Conservation (phyloP, 352 stramenopile genomes). For the Pythium vanterpoolii region DNA sequence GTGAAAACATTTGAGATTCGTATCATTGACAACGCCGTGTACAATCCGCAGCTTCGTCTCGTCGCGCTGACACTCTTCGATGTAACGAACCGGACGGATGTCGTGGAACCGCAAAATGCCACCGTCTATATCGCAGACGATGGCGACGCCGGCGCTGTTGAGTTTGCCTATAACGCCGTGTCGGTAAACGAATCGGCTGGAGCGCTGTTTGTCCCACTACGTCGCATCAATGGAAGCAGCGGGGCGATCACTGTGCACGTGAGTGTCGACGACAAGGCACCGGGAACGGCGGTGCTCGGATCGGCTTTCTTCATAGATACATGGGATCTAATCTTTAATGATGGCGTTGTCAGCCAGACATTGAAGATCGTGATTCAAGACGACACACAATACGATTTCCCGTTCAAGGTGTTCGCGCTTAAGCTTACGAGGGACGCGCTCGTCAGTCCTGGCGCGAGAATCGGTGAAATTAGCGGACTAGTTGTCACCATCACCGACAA, state of each 20-base stretch:
- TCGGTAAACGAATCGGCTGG: slow-evolving; percentile 28
- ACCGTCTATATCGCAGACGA: slow-evolving; percentile 48
- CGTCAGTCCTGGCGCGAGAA: slow-evolving; percentile 22
- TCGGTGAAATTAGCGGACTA: slow-evolving; percentile 30
- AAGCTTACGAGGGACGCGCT: slow-evolving; percentile 26
- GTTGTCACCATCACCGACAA: slow-evolving; percentile 44
- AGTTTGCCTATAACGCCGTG: slow-evolving; percentile 27
- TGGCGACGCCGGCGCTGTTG: slow-evolving; percentile 48
- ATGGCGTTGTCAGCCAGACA: slow-evolving; percentile 24
- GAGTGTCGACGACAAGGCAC: background rate
- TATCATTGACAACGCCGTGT: slow-evolving; percentile 43
- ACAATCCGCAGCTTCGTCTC: slow-evolving; percentile 23
- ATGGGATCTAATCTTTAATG: slow-evolving; percentile 32
- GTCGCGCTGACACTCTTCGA: slow-evolving; percentile 38
- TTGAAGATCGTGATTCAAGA: slow-evolving; percentile 37
- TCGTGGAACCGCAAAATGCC: slow-evolving; percentile 14
- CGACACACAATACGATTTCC: slow-evolving; percentile 46
- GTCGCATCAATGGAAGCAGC: slow-evolving; percentile 32
- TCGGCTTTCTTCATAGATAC: slow-evolving; percentile 32
- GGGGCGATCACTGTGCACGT: slow-evolving; percentile 30
- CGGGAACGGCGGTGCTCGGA: slow-evolving; percentile 21
- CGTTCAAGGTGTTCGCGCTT: slow-evolving; percentile 44
- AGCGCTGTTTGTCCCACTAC: slow-evolving; percentile 28
- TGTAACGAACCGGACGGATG: slow-evolving; percentile 34
- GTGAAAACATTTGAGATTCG: slow-evolving; percentile 34